phyloP scores from a whole-genome alignment of 805 yeast species.

The Cyberlindnera veronae region DNA sequence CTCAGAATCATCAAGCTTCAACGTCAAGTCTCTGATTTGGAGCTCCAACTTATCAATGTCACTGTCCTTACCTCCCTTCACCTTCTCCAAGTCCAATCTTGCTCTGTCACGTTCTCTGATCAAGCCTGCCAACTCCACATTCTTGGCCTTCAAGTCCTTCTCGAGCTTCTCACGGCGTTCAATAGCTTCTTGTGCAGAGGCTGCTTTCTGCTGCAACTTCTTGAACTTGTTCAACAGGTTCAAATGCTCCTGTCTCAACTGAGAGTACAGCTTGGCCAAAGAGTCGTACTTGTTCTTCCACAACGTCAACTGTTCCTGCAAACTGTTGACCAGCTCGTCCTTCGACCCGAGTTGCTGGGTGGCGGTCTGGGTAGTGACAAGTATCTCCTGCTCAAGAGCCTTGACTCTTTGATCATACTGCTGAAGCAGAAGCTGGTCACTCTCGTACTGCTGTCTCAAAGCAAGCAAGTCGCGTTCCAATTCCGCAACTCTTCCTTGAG shows the following conservation, averaged over 20 bases:
- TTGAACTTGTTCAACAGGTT: slow-evolving; percentile 74
- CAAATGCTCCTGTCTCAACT: slow-evolving; percentile 87
- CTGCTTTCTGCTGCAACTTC: slow-evolving; percentile 79
- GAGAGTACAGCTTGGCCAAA: slow-evolving; percentile 84
- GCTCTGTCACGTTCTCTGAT: slow-evolving; percentile 90
- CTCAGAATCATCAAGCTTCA: slow-evolving; percentile 56
- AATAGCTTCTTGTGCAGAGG: slow-evolving; percentile 86
- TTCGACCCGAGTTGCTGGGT: slow-evolving; percentile 71
- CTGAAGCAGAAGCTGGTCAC: slow-evolving; percentile 76
- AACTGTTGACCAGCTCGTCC: slow-evolving; percentile 62
- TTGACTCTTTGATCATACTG: slow-evolving; percentile 87
- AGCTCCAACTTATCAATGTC: slow-evolving; percentile 65
- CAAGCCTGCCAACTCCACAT: slow-evolving; percentile 81
- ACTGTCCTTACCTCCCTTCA: slow-evolving; percentile 58
- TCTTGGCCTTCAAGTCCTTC: slow-evolving; percentile 79
- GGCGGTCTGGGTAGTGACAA: slow-evolving; percentile 57
- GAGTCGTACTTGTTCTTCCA: slow-evolving; percentile 90
- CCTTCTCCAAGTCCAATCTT: slow-evolving; percentile 71
- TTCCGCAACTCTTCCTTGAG: slow-evolving; percentile 75
- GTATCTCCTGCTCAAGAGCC: slow-evolving; percentile 70
- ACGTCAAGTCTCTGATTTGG: slow-evolving; percentile 57
- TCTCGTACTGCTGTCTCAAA: slow-evolving; percentile 77
- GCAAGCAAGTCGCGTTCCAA: slow-evolving; percentile 76
- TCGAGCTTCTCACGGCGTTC: slow-evolving; percentile 79
- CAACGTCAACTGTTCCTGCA: slow-evolving; percentile 69